Base-by-base conservation (phyloP, 2,329 filamentous ascomycete genomes). In the Drechslerella stenobrocha region DNA sequence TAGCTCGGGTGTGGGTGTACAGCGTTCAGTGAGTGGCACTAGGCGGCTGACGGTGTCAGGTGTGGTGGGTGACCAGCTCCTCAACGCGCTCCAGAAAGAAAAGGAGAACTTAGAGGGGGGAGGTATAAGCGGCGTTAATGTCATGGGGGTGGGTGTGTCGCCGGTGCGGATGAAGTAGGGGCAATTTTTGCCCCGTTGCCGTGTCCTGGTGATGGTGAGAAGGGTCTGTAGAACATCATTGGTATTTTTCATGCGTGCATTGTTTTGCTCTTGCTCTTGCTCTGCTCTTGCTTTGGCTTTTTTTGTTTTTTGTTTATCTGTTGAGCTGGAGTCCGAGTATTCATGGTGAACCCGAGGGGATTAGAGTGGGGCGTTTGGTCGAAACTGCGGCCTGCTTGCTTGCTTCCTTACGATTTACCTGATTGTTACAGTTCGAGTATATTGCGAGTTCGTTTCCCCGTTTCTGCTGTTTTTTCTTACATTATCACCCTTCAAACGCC, bases 71-170 rank as follows among this genome's bases (percentile, higher is more conserved):
- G 63, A 67, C 22, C 63, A 67, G 30, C 35, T 67, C 11, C 47
- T 67, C 8, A 56, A 44, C 15, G 63, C 63, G 8, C 44, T 67
- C 8, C 63, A 67, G 50, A 60, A 55, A 35, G 63, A 67, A 35
- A 67, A 67, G 37, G 63, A 67, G 55, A 67, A 67, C 40, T 20
- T 67, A 4, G 63, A 60, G 26, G 40, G 30, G 18, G 55, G 63
- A 3, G 63, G 42, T 3, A 48, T 35, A 9, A 60, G 53, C 24
- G 51, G 26, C 26, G 32, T 60, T 35, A 46, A 48, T 15, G 45
- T 60, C 18, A 34, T 53, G 18, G 60, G 60, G 22, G 22, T 66
- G 44, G 46, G 46, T 6, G 60, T 34, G 15, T 53, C 60, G 13
- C 52, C 60, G 2, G 48, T 66, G n/a, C 40, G 60, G 40, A 58